Evolutionary conservation across 2,329 filamentous ascomycete genomes (phyloP), one percentile per base, ranked within the genome.

Genomic region (Exophiala sp.): DNA sequence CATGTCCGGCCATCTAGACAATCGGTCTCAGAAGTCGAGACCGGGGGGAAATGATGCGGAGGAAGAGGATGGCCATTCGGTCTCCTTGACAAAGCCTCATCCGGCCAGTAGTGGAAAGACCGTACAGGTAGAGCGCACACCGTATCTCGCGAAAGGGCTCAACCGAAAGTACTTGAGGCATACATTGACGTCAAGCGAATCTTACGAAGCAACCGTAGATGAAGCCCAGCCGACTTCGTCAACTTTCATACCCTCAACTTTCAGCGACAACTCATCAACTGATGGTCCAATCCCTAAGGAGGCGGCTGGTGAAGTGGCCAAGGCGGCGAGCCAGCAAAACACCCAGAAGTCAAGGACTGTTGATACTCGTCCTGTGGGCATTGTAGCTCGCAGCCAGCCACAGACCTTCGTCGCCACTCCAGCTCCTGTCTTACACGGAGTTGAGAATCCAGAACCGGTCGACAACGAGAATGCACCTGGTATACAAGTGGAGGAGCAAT

Each of bases 71-170:
- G 19, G 5, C 6, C 34, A 9, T 37, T 8, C 18, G 18, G 34
- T 22, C 3, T 22, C 18, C 10, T n/a, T 14, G 38, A 24, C 23
- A 24, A 24, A 41, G 9, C 18, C 18, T 5, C 9, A 14, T 5
- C n/a, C 19, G 13, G 13, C 10, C 23, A 6, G 3, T n/a, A 13
- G 21, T 27, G 13, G 5, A 11, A 41, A 41, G 38, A 21, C 13
- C 9, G 38, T 24, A 5, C 19, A 41, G 32, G 51, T 53, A 14
- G 18, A 46, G 22, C 46, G 43, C 14, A 53, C 51, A 4, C 51
- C 51, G 6, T 50, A 47, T 22, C 11, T 45, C 10, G 8, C n/a
- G 4, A 53, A 47, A 37, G 43, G 22, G 2, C 10, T n/a, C 8
- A 32, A 14, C 11, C 34, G 30, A 9, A 23, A 14, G 11, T 24